Base-by-base conservation (phyloP, 2,329 filamentous ascomycete species). In the Chlorencoelia australis region DNA sequence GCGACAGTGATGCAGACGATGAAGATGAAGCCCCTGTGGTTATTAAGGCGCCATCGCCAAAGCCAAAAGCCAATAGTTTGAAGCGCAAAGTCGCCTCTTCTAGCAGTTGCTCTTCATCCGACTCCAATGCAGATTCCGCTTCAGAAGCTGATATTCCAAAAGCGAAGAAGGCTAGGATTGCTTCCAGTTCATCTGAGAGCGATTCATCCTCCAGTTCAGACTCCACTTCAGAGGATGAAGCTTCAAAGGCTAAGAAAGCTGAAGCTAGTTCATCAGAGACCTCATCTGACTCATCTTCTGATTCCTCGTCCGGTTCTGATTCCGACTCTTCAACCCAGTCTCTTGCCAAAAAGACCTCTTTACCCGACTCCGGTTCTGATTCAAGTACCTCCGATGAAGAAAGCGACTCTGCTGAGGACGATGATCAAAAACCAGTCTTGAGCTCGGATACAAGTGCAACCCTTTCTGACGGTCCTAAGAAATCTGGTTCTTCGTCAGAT, bases 81-180 rank as follows among this genome's bases (percentile, higher is more conserved):
- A 79, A 80, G 52, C 66, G 73, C 24, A 72, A 75, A 61, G 71
- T 71, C 6, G 58, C 61, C 19, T 58, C 40, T 13, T 20, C 22
- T 15, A 42, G 20, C 21, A 32, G 29, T 17, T 42, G 39, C 5
- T 42, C 42, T n/a, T 41, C 39, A 21, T 57, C 54, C 13, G 44
- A 49, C 20, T 53, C 53, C 7, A 40, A 47, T 33, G 66, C 64
- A 1, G 57, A 56, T 7, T 54, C 52, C 13, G 47, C 50, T 10
- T 44, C 46, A 26, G 41, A 42, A 15, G 33, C 24, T 14, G 25
- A 25, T 1, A 33, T 40, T 15, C 28, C 42, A 16, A 44, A 44
- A 37, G 38, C 29, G 28, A 40, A 30, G 20, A 35, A 38, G 22
- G 37, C 30, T n/a, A 13, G 40, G 26, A 15, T 26, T 7, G 27